These are phyloP conservation scores for Kodamaea lidongshanica DNA, from an alignment of 805 yeast species.

Conservation along the genomic window DNA sequence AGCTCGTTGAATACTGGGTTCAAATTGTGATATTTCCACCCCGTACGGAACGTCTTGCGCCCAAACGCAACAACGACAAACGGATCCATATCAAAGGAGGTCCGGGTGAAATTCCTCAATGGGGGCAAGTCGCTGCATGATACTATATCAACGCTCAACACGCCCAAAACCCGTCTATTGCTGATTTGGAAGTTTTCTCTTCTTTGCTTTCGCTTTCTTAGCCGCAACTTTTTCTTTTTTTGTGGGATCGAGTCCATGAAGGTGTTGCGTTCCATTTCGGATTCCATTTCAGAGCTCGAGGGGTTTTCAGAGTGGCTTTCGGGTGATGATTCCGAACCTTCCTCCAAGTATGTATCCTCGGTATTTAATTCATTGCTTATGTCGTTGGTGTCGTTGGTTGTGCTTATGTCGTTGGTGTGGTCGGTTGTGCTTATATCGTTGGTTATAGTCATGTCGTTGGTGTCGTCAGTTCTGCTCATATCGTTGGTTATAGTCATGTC, in stretches of 20 bases:
- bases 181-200: constrained; percentile 30
- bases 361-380: no score
- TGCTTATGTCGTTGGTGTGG: no score
- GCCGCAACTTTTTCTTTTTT: constrained; percentile 4
- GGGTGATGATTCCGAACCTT: no score
- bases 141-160: constrained; percentile 68
- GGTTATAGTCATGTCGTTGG: no score
- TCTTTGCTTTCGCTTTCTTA: constrained; percentile 10
- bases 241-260: constrained; percentile 9
- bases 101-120: constrained; percentile 57
- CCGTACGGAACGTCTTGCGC: constrained; percentile 76
- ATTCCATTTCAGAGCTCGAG: constrained; percentile 9
- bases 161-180: constrained; percentile 50
- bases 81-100: constrained; percentile 94
- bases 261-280: background rate
- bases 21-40: constrained; percentile 74
- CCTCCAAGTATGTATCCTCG: no score
- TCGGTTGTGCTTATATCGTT: no score
- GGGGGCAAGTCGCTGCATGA: constrained; percentile 79
- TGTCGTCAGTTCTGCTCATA: no score
- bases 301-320: no score
- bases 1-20: constrained; percentile 80
- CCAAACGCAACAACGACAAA: constrained; percentile 91
- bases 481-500: no score
- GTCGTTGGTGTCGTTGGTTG: no score